Base-by-base conservation (phyloP, 108 stramenopile species). In the Chaetoceros tenuissimus region DNA sequence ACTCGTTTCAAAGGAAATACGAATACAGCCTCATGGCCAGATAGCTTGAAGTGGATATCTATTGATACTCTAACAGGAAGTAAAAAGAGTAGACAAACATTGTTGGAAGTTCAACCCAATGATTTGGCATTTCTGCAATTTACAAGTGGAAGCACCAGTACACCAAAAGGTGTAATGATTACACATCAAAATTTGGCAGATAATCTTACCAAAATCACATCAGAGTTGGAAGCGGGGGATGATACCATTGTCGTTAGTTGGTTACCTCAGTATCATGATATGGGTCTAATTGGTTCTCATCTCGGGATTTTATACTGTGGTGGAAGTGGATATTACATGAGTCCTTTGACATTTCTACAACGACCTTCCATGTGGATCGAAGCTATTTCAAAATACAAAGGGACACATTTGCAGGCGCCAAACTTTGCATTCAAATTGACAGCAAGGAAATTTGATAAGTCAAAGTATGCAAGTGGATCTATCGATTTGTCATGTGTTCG, bases 191-290 rank as follows among this genome's bases (percentile, higher is more conserved):
- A 92, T 47, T 74, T 98, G 24, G 73, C 86, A 28, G 95, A 98
- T 74, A 98, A 98, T 69, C 76, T 96, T 3, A 55, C 71, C 55
- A 82, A 84, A 64, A 96, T 96, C 48, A 89, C 89, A 5, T 47
- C 52, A 22, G 91, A 91, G 47, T 55, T 94, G 16, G 56, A 86
- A 29, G 94, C 97, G 0, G 55, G 51, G 2, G 47, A 68, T 17
- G 79, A 78, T 51, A 98, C 99, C 1, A 73, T 88, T 13, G 94
- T 93, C 25, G 98, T 94, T 3, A 94, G 88, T 3, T 99, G 99
- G 98, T 77, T 99, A n/a, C 99, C 95, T 0, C 98, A 99, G 74
- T 99, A 99, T 69, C 99, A 99, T 63, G 99, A 99, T 66, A 99
- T 99, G 99, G 99, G 98, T 19, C 75, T 99, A 31, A 98, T 99